Evolutionary conservation across 2,329 filamentous ascomycete species (phyloP), one percentile per base, ranked within the genome.

Genomic region (Talaromyces sp.): DNA sequence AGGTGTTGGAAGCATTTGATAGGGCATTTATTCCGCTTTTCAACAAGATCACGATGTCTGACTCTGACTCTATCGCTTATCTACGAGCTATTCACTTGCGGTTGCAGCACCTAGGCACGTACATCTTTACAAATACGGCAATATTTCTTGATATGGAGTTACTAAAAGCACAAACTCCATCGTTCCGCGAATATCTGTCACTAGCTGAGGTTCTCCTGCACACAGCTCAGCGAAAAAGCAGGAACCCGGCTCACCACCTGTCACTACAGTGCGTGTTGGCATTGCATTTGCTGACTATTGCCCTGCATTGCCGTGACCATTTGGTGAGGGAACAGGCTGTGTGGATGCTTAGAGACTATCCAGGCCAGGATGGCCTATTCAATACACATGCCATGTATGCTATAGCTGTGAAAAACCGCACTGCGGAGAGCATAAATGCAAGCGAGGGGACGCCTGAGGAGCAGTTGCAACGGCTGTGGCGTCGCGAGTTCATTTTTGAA

Each of bases 331-430:
- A 61, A 9, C 59, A 61, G 45, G 59, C 59, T 8, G 19, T 61
- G 43, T 49, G 45, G 59, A 61, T 61, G 59, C 59, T 61, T 19
- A 25, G 27, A 39, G 59, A 61, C 6, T 61, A 61, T n/a, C 43
- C 59, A n/a, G 59, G 59, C 19, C 59, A 61, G 33, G 59, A 61
- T 50, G 59, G 59, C 25, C 33, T 61, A 19, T 61, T 61, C n/a
- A 39, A 39, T 11, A 61, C 33, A 39, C 41, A 39, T 50, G 33
- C 59, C 33, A 39, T 61, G 27, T 61, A 61, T 50, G 43, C 33
- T 8, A 61, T 61, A 27, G 59, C 59, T 10, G 31, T 49, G 19
- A 61, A 15, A 27, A 61, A 61, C 19, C 59, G 59, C 45, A 27
- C 15, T 50, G 59, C n/a, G 31, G 59, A 61, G 25, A 17, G 31